phyloP scores from a whole-genome alignment of 306 rosid species.

The Prunus dulcis region DNA sequence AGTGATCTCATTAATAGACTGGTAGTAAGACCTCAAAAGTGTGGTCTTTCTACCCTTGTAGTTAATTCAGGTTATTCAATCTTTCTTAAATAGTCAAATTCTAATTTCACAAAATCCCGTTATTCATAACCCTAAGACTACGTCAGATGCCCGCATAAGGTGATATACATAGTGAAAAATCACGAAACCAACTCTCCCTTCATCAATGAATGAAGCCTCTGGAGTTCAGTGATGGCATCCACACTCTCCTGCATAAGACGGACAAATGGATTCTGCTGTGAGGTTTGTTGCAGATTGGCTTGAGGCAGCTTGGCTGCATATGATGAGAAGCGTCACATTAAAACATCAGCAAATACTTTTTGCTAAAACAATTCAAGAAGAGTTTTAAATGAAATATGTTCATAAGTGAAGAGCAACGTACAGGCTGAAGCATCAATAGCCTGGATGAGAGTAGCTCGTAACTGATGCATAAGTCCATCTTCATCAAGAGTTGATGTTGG shows the following conservation, averaged over 20 bases:
- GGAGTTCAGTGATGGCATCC: conserved; percentile 77
- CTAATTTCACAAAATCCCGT: neutral
- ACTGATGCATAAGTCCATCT: conserved; percentile 80
- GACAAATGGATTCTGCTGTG: conserved; percentile 61
- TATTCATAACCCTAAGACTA: neutral
- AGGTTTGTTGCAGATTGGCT: conserved; percentile 47
- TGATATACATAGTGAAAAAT: conserved; percentile 3
- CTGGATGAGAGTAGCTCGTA: conserved; percentile 72
- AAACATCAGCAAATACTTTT: conserved; percentile 1
- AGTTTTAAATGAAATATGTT: conserved; percentile 12
- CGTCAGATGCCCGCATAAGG: conserved; percentile 5
- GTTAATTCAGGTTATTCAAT: neutral
- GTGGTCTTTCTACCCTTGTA: conserved; percentile 4
- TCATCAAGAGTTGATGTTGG: conserved; percentile 66
- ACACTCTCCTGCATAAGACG: conserved; percentile 78
- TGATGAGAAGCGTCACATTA: conserved; percentile 17
- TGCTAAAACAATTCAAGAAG: conserved; percentile 18
- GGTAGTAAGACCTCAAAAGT: neutral
- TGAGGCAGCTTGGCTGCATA: conserved; percentile 55
- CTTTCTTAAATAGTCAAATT: neutral
- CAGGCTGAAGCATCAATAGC: conserved; percentile 70
- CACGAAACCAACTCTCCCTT: conserved; percentile 81
- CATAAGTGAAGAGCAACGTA: conserved; percentile 31
- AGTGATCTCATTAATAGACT: neutral
- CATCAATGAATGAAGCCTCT: conserved; percentile 81